Evolutionary conservation across 2,329 filamentous ascomycete genomes (phyloP), one percentile per base, ranked within the genome.

Genomic region (Lachnellula subtilissima): DNA sequence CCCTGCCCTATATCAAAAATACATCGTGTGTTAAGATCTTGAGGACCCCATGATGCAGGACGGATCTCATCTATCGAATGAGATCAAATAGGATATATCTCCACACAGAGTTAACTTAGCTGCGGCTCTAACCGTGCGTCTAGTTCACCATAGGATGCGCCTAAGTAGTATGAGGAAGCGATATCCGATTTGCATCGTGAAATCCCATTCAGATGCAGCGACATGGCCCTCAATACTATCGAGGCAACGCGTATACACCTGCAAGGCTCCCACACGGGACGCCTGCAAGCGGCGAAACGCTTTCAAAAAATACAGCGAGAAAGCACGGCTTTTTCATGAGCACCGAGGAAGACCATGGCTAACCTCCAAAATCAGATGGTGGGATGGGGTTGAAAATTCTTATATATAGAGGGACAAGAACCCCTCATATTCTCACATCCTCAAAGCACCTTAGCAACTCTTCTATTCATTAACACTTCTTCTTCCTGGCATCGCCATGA

Each of bases 381-480:
- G 42, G 22, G 12, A 14, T 25, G 42, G 36, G 5, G 42, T 12
- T 6, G 17, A 22, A 6, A 25, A 23, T 42, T 19, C 39, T 7
- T 19, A 23, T 48, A 48, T 48, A 48, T 45, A 53, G 46, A 35
- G 25, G 28, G 28, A 46, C 9, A 48, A 50, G 8, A 46, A 47
- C n/a, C 40, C 45, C 54, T 50, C 35, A n/a, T 25, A 23, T 55
- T 48, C 46, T 32, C 39, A 17, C 23, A 48, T 53, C 40, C 45
- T 52, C 52, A 48, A 22, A 52, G 35, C 25, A 46, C 45, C 43
- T 12, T 4, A 32, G 28, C 28, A 32, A 32, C 28, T 32, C 28
- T 11, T 48, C 50, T 46, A 40, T 28, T 57, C 48, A 58, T 55
- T 54, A 45, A 43, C 28, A 54, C 53, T 48, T 52, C 58, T 56